Conservation (phyloP, 2,329 filamentous ascomycete genomes). For the Fusarium ambrosium region DNA sequence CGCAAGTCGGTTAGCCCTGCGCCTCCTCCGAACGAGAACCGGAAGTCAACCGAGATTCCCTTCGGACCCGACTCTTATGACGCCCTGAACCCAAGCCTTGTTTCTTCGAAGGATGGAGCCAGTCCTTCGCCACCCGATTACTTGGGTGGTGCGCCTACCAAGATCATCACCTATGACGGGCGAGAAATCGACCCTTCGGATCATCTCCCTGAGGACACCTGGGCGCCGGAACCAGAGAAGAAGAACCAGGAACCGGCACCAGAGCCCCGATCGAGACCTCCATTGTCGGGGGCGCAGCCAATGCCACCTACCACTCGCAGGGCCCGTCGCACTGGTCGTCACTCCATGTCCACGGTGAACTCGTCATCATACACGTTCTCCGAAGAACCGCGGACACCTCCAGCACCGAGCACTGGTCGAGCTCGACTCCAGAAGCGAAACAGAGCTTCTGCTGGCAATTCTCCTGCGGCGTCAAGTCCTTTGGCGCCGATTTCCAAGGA, state of each 20-base stretch:
- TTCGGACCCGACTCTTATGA: slow-evolving; percentile 85
- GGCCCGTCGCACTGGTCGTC: slow-evolving; percentile 65
- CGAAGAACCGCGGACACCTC: slow-evolving; percentile 52
- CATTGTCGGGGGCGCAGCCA: slow-evolving; percentile 66
- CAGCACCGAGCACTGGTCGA: slow-evolving; percentile 58
- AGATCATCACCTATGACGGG: slow-evolving; percentile 82
- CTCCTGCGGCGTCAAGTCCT: slow-evolving; percentile 60
- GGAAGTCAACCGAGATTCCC: slow-evolving; percentile 72
- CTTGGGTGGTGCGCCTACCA: slow-evolving; percentile 68
- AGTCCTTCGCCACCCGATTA: slow-evolving; percentile 54
- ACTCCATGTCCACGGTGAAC: slow-evolving; percentile 59
- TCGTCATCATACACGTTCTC: slow-evolving; percentile 47
- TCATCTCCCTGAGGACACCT: slow-evolving; percentile 81
- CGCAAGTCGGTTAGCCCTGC: slow-evolving; percentile 83
- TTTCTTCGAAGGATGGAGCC: slow-evolving; percentile 47
- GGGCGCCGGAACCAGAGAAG: slow-evolving; percentile 81
- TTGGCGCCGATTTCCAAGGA: slow-evolving; percentile 67
- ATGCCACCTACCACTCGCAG: slow-evolving; percentile 65
- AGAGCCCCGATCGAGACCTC: slow-evolving; percentile 57
- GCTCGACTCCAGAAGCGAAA: slow-evolving; percentile 76
- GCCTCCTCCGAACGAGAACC: slow-evolving; percentile 64
- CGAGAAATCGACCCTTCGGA: slow-evolving; percentile 85
- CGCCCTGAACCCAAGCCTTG: slow-evolving; percentile 73
- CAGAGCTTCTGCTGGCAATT: slow-evolving; percentile 57
- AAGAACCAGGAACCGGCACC: slow-evolving; percentile 49